Conservation (phyloP, 257 asterid genomes). For the Ocimum tenuiflorum region DNA sequence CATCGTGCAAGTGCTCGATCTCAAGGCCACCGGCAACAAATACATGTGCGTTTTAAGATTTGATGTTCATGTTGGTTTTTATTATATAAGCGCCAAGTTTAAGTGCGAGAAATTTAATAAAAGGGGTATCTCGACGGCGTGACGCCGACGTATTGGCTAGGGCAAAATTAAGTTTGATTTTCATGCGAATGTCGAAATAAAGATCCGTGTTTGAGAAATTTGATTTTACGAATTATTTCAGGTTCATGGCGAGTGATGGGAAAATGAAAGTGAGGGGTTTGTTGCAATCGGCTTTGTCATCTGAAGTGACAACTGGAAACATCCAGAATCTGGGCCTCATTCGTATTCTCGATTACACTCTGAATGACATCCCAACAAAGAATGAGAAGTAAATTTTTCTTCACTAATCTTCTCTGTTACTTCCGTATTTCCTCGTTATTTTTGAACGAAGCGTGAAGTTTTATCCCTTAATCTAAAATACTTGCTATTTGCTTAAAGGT, state of each 20-base stretch:
- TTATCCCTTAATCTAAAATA: not conserved
- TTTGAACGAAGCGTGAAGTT: not conserved
- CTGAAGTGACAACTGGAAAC: slow-evolving; percentile 59
- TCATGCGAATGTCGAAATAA: not conserved
- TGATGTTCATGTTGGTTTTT: not conserved
- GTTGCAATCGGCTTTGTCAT: slow-evolving; percentile 54
- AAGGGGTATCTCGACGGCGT: too few species aligned
- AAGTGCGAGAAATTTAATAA: not conserved
- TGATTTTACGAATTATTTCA: slow-evolving; percentile 13
- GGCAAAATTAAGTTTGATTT: not conserved
- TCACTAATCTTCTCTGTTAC: not conserved
- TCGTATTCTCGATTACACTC: slow-evolving; percentile 60
- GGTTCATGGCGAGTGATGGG: slow-evolving; percentile 85
- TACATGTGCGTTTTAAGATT: slow-evolving; percentile 36
- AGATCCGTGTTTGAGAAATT: not conserved
- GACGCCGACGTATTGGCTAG: not conserved
- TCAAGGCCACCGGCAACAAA: slow-evolving; percentile 52
- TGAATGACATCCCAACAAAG: slow-evolving; percentile 67
- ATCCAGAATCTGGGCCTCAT: slow-evolving; percentile 77
- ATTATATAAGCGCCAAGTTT: not conserved
- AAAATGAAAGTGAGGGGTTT: slow-evolving; percentile 56
- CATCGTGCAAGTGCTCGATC: slow-evolving; percentile 69
- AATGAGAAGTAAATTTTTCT: slow-evolving; percentile 48
- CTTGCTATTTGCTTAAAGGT: slow-evolving; percentile 29
- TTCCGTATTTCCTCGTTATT: not conserved